Base-by-base conservation (phyloP, 345 rosid species). In the Crucihimalaya himalaica region DNA sequence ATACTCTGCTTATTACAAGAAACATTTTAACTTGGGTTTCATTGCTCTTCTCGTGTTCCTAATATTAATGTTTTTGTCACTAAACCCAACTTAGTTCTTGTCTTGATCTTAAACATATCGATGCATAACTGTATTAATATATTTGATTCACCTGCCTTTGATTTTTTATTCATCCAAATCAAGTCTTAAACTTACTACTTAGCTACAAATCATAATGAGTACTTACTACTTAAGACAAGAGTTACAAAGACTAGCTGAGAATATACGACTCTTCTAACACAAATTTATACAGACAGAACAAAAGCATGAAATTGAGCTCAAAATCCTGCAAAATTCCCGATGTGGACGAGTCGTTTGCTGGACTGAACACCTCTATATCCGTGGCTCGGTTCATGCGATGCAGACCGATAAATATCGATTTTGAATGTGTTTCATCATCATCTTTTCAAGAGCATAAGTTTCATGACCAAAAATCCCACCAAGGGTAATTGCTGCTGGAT, bases 381-480 rank as follows among this genome's bases (percentile, higher is more conserved):
- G 4, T 47, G 57, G 54, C 39, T 19, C 35, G 48, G 32, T 16
- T 52, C 68, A 58, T 50, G 28, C 29, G 54, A 55, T 70, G 18
- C 43, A 61, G 18, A 53, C 78, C 47, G 7, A 16, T 27, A 14
- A 35, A 57, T 47, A 23, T 46, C 7, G 43, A 47, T 66, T 66
- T 45, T 12, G n/a, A 23, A n/a, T 50, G 8, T 46, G 16, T 55
- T 39, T 16, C 18, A 43, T 21, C 18, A 43, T 21, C 32, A 31
- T 54, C 53, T 50, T 45, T 20, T 43, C 20, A 28, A 25, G 14
- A 46, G 19, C 14, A 16, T 48, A 27, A 34, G 19, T 25, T 53
- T 39, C 48, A 86, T 67, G 84, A 82, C 96, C 96, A 90, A 79
- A 84, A 84, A 69, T 86, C 90, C 93, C 93, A 88, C 96, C 91